These are phyloP conservation scores for Phialocephala sp. DNA, from an alignment of 2,329 filamentous ascomycete genomes.

Conservation along the genomic window DNA sequence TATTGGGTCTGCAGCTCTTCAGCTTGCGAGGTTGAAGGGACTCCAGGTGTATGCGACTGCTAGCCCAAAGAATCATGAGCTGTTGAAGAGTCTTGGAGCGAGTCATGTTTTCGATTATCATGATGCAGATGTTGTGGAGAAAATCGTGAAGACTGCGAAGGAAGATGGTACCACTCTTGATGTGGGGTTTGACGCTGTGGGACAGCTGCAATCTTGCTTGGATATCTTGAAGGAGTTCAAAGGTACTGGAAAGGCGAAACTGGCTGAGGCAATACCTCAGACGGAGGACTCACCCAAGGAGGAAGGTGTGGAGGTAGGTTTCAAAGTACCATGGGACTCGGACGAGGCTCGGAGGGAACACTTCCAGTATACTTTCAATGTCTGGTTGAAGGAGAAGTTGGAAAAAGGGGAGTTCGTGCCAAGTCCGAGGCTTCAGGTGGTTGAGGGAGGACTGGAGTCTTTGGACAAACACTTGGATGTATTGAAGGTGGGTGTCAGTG, in stretches of 20 bases:
- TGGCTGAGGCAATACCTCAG: constrained; percentile 56
- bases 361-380: constrained; percentile 5
- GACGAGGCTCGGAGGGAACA: constrained; percentile 29
- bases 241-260: constrained; percentile 51
- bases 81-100: constrained; percentile 47
- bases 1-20: constrained; percentile 45
- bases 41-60: constrained; percentile 48
- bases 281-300: background rate
- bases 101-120: constrained; percentile 48
- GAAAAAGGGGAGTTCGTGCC: constrained; percentile 38
- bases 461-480: constrained; percentile 47
- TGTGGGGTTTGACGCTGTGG: constrained; percentile 19
- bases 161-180: constrained; percentile 14
- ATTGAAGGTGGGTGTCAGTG: constrained; percentile 49
- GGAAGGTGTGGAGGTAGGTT: background rate
- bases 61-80: constrained; percentile 44
- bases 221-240: constrained; percentile 60
- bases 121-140: constrained; percentile 34
- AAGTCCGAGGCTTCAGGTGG: constrained; percentile 46
- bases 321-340: constrained; percentile 55
- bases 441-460: constrained; percentile 46
- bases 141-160: constrained; percentile 39
- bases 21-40: constrained; percentile 49
- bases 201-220: constrained; percentile 45
- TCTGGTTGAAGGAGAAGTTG: constrained; percentile 40